Conservation (phyloP, 2,329 filamentous ascomycete genomes). For the Cladosporium sp. region DNA sequence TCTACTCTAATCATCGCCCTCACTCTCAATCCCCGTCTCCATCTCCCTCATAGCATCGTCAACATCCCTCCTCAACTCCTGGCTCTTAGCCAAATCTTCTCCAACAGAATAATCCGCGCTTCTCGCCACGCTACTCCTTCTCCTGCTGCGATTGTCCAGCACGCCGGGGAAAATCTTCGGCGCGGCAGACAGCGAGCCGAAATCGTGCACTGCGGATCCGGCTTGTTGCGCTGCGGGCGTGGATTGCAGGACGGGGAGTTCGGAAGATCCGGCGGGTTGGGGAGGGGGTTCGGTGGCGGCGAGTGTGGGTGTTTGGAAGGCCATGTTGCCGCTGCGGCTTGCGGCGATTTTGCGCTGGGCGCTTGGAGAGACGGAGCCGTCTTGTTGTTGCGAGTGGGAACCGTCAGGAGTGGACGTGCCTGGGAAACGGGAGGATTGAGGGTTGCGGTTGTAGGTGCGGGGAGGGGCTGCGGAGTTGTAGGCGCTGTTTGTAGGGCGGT, state of each 20-base stretch:
- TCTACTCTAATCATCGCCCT: constrained; percentile 15
- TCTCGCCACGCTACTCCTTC: constrained; percentile 9
- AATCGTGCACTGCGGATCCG: constrained; percentile 24
- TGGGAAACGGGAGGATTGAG: constrained; percentile 37
- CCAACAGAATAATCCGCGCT: constrained; percentile 1
- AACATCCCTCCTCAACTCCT: constrained; percentile 10
- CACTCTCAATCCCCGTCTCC: constrained; percentile 14
- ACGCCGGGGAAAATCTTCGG: constrained; percentile 71
- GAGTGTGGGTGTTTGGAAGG: background rate
- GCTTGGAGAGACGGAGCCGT: constrained; percentile 16
- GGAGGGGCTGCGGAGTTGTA: constrained; percentile 27
- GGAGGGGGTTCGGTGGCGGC: constrained; percentile 11
- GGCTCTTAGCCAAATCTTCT: constrained; percentile 2
- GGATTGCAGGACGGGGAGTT: constrained; percentile 34
- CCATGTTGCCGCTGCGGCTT: constrained; percentile 12
- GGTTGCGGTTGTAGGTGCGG: constrained; percentile 23
- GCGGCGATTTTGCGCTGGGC: constrained; percentile 3
- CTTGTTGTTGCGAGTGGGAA: constrained; percentile 29
- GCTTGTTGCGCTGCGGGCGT: background rate
- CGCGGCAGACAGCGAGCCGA: constrained; percentile 49
- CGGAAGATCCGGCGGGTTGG: constrained; percentile 27
- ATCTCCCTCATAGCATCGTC: background rate
- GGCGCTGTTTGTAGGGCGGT: constrained; percentile 1
- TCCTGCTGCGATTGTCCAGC: constrained; percentile 44
- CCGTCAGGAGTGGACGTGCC: constrained; percentile 25